Base-by-base conservation (phyloP, 2,329 filamentous ascomycete genomes). In the Epichloe scottii region DNA sequence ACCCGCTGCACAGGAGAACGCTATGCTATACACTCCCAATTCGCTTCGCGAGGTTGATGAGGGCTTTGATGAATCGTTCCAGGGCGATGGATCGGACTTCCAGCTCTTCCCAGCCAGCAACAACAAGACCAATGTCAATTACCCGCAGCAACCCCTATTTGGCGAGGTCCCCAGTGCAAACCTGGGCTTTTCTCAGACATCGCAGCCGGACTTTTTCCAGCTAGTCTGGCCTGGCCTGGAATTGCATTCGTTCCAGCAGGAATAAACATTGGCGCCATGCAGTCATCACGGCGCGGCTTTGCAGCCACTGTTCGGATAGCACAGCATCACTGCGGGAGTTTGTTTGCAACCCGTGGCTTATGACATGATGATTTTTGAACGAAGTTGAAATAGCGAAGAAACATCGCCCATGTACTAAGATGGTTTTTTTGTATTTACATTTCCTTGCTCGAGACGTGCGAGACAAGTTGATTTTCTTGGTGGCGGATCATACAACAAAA, bases 21-120 rank as follows among this genome's bases (percentile, higher is more conserved):
- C 81, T 1, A 85, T 87, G 69, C 74, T 88, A 34, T 85, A 76
- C 66, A 85, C 84, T 10, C 81, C 85, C 46, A 74, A 75, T 41
- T 82, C 82, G 0, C 65, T 81, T 53, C 70, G 71, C 17, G 76
- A 79, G 23, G 72, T 81, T 26, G 84, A 89, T 54, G 84, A 88
- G 59, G 77, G 75, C 39, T 85, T 81, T 57, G 77, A 79, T 40
- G 81, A 83, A 33, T 67, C 69, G 34, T 68, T 66, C 46, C 68
- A 63, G n/a, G 68, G 63, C 10, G 67, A 71, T 23, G 68, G 69
- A n/a, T 68, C 65, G 11, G 84, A 88, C 63, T 89, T 88, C 58
- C 75, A 78, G 17, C 73, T 89, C 15, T 88, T 77, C 60, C 33
- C 49, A 14, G 75, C 76, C 2, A 59, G 60, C 35, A 62, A 68